Evolutionary conservation across 2,329 filamentous ascomycete genomes (phyloP).

Genomic region (Sarocladium oryzae): DNA sequence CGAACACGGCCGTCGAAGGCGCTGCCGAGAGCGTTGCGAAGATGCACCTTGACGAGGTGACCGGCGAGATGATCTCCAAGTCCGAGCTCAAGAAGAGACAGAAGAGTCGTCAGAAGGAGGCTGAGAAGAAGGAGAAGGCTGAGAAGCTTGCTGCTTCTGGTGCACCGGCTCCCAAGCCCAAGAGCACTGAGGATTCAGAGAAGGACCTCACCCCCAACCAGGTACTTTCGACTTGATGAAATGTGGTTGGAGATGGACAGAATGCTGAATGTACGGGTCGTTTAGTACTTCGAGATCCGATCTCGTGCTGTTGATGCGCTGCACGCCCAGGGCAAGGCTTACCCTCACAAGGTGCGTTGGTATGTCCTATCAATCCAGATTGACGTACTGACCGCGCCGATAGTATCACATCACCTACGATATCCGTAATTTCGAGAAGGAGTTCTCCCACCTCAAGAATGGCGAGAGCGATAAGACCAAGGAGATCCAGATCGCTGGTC

Average conservation of each 20-base stretch:
- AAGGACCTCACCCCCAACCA: constrained; percentile 53
- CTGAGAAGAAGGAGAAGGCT: constrained; percentile 82
- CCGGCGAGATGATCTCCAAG: constrained; percentile 82
- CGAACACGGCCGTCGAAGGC: constrained; percentile 34
- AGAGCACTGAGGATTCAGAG: constrained; percentile 55
- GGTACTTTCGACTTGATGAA: constrained; percentile 16
- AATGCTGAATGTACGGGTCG: not conserved
- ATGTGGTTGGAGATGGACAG: not conserved
- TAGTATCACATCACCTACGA: constrained; percentile 78
- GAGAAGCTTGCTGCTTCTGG: constrained; percentile 73
- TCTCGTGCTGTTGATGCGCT: constrained; percentile 61
- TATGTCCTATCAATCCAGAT: no score
- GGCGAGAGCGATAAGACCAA: constrained; percentile 75
- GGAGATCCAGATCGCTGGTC: constrained; percentile 69
- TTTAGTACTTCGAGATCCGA: constrained; percentile 85
- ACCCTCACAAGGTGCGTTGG: constrained; percentile 66
- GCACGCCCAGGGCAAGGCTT: constrained; percentile 41
- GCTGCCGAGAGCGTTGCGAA: constrained; percentile 56
- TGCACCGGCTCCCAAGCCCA: constrained; percentile 48
- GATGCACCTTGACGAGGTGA: constrained; percentile 84
- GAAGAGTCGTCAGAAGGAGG: constrained; percentile 83
- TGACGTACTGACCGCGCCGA: constrained; percentile 1
- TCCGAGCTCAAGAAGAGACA: constrained; percentile 89
- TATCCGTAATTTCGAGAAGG: constrained; percentile 68
- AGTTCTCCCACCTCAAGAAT: constrained; percentile 77